Evolutionary conservation across 768 basidiomycete species (phyloP).

Genomic region (Boletus subparvulus): DNA sequence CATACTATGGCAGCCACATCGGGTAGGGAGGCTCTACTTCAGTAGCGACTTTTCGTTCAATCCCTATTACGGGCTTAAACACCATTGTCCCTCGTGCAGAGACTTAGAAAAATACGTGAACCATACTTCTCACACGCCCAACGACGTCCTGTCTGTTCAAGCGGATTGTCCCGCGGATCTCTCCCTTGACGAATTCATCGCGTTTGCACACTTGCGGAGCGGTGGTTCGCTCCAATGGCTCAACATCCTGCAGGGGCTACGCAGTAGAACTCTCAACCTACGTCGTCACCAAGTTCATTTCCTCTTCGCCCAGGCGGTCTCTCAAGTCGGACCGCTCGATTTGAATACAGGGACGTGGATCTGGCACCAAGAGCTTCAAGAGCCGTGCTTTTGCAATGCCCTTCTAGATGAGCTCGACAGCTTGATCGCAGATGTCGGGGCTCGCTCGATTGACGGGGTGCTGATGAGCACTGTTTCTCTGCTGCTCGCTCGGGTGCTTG

Average conservation of each 20-base stretch:
- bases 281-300: neutral
- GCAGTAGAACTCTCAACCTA: neutral
- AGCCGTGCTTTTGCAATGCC: neutral
- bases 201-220: neutral
- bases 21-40: too few relatives aligned
- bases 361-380: neutral
- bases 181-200: neutral
- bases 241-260: neutral
- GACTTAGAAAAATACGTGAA: too few relatives aligned
- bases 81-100: too few relatives aligned
- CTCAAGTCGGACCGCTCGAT: slow-evolving; percentile 24
- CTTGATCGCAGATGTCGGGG: neutral
- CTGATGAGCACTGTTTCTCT: neutral
- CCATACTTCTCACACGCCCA: neutral
- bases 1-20: too few relatives aligned
- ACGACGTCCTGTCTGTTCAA: neutral
- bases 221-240: neutral
- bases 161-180: neutral
- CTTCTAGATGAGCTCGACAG: neutral
- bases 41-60: too few relatives aligned
- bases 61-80: too few relatives aligned
- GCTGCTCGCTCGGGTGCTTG: neutral
- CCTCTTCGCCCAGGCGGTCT: neutral
- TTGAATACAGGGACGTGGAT: neutral
- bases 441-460: neutral